Conservation (phyloP, 2,329 filamentous ascomycete species). For the Pseudocercospora ulei region DNA sequence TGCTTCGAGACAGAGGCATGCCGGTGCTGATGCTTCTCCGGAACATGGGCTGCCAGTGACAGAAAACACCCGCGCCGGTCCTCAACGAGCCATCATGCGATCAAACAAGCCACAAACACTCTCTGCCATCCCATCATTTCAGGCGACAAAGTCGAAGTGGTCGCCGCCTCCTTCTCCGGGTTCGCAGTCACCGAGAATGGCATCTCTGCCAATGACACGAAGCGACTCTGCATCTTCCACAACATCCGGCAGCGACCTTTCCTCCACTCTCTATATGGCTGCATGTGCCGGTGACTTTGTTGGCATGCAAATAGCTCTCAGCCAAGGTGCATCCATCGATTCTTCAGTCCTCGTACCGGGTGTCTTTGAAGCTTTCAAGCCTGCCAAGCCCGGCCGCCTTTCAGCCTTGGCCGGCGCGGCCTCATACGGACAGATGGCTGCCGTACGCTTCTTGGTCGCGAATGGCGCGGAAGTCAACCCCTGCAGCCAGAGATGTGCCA, state of each 20-base stretch:
- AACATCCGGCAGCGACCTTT: conserved; percentile 17
- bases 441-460: conserved; percentile 27
- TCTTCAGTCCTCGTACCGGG: conserved; percentile 24
- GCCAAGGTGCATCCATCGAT: conserved; percentile 28
- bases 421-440: conserved; percentile 25
- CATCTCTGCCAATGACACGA: conserved; percentile 15
- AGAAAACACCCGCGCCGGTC: conserved; percentile 12
- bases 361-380: conserved; percentile 32
- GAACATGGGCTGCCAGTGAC: neutral
- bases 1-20: conserved; percentile 6
- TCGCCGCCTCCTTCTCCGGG: conserved; percentile 30
- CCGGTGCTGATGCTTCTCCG: neutral
- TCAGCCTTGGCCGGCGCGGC: conserved; percentile 32
- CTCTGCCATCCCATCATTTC: conserved; percentile 25
- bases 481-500: conserved; percentile 24
- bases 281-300: conserved; percentile 29
- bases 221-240: conserved; percentile 16
- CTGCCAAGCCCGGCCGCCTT: conserved; percentile 30
- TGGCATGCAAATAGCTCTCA: conserved; percentile 26
- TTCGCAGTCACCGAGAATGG: conserved; percentile 25
- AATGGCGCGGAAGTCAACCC: conserved; percentile 30
- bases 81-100: conserved; percentile 15
- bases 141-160: conserved; percentile 27
- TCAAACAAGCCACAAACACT: conserved; percentile 20
- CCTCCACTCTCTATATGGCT: conserved; percentile 27